Base-by-base conservation (phyloP, 2,329 filamentous ascomycete genomes). In the Aquanectria penicillioides region DNA sequence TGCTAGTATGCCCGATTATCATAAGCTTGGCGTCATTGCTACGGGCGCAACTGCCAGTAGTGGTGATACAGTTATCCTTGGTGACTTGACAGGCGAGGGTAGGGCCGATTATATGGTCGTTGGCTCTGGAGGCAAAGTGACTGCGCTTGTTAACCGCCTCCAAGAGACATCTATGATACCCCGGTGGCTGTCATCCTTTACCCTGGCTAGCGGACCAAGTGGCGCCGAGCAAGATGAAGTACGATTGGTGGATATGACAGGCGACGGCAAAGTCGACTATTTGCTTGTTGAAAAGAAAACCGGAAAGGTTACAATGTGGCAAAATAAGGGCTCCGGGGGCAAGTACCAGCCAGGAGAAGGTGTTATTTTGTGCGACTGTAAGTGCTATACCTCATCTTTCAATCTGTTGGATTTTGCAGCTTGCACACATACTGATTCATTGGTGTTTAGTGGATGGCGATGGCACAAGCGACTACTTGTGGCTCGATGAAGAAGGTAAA, bases 341-440 rank as follows among this genome's bases (percentile, higher is more conserved):
- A 43, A 6, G 4, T 53, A 17, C 22, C 37, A 53, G 29, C 6
- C 26, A 1, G 49, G 49, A 5, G 29, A 53, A 36, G 37, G 49
- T 6, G 49, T 53, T 5, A n/a, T 53, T 17, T 15, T 53, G 5
- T 53, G 49, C n/a, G 49, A 53, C 29, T 44, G 49, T 53, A 29
- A 53, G 49, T 52, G 6, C 5, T 31, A n/a, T 4, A 20, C 17
- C 8, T 51, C n/a, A n/a, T n/a, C n/a, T n/a, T n/a, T n/a, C n/a
- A n/a, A n/a, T n/a, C n/a, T n/a, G n/a, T n/a, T n/a, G n/a, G n/a
- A n/a, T n/a, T n/a, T n/a, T n/a, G n/a, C n/a, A n/a, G n/a, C n/a
- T n/a, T n/a, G n/a, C n/a, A n/a, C n/a, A n/a, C n/a, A n/a, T n/a
- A n/a, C n/a, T n/a, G n/a, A n/a, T n/a, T n/a, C n/a, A n/a, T n/a